phyloP scores from a whole-genome alignment of 192 early-diverging fungal genomes.

The Fimicolochytrium jonesii region DNA sequence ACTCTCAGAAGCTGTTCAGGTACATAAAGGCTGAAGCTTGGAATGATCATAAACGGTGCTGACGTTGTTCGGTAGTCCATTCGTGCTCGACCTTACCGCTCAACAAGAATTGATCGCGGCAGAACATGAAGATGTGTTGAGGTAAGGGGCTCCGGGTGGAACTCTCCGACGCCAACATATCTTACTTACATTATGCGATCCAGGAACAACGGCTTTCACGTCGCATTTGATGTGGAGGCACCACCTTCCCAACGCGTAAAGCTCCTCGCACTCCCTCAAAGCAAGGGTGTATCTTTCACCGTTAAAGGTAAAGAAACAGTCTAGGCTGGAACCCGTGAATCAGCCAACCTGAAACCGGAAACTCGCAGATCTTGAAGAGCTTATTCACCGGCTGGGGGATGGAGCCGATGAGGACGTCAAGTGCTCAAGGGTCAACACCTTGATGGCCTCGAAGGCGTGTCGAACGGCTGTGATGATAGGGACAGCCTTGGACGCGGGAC shows the following conservation, averaged over 20 bases:
- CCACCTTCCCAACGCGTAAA: slow-evolving; percentile 59
- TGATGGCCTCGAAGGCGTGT: slow-evolving; percentile 91
- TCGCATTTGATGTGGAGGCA: slow-evolving; percentile 56
- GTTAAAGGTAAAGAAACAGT: slow-evolving; percentile 43
- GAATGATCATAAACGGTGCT: no score
- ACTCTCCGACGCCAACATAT: no score
- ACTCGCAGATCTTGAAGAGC: slow-evolving; percentile 77
- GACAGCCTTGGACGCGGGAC: slow-evolving; percentile 56
- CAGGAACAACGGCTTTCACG: slow-evolving; percentile 76
- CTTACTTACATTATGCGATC: background rate
- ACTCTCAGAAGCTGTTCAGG: slow-evolving; percentile 48
- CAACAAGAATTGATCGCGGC: slow-evolving; percentile 76
- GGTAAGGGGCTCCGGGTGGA: no score
- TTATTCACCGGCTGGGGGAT: slow-evolving; percentile 42
- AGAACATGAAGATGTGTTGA: slow-evolving; percentile 66
- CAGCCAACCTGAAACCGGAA: slow-evolving; percentile 32
- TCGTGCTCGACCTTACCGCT: slow-evolving; percentile 63
- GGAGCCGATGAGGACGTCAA: slow-evolving; percentile 37
- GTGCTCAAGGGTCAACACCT: slow-evolving; percentile 62
- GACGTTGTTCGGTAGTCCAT: slow-evolving; percentile 65
- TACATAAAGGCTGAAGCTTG: slow-evolving; percentile 22
- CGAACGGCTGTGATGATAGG: slow-evolving; percentile 92
- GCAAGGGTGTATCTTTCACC: slow-evolving; percentile 67
- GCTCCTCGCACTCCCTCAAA: slow-evolving; percentile 67
- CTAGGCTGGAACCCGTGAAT: no score